phyloP scores from a whole-genome alignment of 2,329 filamentous ascomycete genomes.

The Cladosporium austrohemisphaericum region DNA sequence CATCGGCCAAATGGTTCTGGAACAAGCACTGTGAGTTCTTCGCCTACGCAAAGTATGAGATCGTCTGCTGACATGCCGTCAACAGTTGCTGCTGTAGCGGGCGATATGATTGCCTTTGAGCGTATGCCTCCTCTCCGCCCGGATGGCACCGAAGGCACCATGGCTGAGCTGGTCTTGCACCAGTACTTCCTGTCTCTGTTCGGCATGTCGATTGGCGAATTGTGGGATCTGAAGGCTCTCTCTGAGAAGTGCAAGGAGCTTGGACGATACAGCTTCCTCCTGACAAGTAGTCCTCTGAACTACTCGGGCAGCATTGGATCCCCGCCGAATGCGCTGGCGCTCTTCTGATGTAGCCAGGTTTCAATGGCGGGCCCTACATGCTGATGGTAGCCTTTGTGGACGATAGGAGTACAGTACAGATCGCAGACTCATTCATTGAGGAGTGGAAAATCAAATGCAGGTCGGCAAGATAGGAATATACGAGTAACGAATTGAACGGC shows the following conservation, averaged over 20 bases:
- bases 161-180: conserved; percentile 33
- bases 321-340: conserved; percentile 17
- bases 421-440: too few species aligned
- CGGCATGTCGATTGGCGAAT: conserved; percentile 45
- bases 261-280: conserved; percentile 42
- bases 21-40: conserved; percentile 41
- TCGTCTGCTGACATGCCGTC: neutral
- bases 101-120: conserved; percentile 55
- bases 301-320: conserved; percentile 35
- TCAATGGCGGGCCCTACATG: too few species aligned
- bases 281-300: conserved; percentile 44
- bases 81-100: conserved; percentile 51
- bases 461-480: too few species aligned
- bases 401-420: too few species aligned
- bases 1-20: conserved; percentile 56
- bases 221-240: conserved; percentile 44
- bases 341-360: too few species aligned
- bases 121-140: conserved; percentile 30
- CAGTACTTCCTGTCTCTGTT: conserved; percentile 41
- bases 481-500: too few species aligned
- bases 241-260: conserved; percentile 36
- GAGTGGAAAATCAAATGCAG: too few species aligned
- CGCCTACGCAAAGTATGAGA: too few species aligned
- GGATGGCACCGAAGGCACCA: conserved; percentile 24
- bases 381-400: too few species aligned